Base-by-base conservation (phyloP, 1,284 basidiomycete genomes). In the Ustilago trichophora region DNA sequence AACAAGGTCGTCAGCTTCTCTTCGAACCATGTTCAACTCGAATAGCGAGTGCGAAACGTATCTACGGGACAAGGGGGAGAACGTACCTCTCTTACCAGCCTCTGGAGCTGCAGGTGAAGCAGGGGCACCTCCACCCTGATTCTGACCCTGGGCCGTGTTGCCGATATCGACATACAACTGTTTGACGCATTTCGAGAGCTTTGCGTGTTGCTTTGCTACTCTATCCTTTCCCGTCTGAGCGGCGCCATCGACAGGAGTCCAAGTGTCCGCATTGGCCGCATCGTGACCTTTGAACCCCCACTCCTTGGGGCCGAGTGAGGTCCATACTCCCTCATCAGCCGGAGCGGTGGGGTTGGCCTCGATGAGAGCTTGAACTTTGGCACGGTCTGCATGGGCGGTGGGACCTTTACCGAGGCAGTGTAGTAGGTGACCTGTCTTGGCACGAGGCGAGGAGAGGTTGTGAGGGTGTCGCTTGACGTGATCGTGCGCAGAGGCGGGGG, bases 281-380 rank as follows among this genome's bases (percentile, higher is more conserved):
- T 51, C 31, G 35, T 55, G 51, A 2, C 37, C 48, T 10, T 46
- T 32, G 19, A 64, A 64, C 5, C 60, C 60, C 60, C 60, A 64
- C 2, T 37, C 29, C 8, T 34, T 34, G 1, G 60, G 60, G 0
- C 22, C 12, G 22, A 64, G 60, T 3, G 34, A 27, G 2, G 31
- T 26, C 53, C 48, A 53, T 1, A 52, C 40, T 0, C 4, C 3
- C 7, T 64, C 60, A 18, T 52, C 41, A 11, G 29, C 5, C 0
- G 48, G 49, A 13, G 13, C 13, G 18, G 48, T 31, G 2, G 62
- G 36, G 8, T 45, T 31, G 26, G 49, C 15, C 1, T 38, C 10
- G 22, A 58, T 8, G 6, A 65, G 19, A 16, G 46, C 15, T 25
- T 48, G 24, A 15, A 65, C 43, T 15, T 26, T 33, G 24, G 32